Evolutionary conservation across 2,329 filamentous ascomycete species (phyloP), one percentile per base, ranked within the genome.

Genomic region (Xylariaceae sp.): DNA sequence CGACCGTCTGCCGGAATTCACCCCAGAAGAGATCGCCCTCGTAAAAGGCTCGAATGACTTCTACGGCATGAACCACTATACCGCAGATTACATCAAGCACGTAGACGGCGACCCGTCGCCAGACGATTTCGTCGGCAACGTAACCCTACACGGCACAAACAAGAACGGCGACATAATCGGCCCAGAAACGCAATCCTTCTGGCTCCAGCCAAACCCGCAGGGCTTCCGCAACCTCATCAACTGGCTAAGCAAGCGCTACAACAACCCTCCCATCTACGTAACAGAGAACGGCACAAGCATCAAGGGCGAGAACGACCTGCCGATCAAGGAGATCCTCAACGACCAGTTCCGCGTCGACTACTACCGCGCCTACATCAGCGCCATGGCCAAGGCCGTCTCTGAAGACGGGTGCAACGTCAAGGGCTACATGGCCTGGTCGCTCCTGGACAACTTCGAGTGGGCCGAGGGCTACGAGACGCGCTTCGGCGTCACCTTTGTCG

Each of bases 31-130:
- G 67, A 71, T 76, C 21, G 81, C 81, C 2, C 76, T 94, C n/a
- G 84, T 95, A 43, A 79, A 86, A 65, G 89, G 88, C n/a, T 89
- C 86, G 68, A 94, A 94, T 70, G 90, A 95, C 76, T 95, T 95
- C 73, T 95, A 95, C 71, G 90, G 89, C 70, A 92, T 92, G 88
- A 95, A 95, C 77, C 87, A 91, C 77, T 95, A 95, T 77, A 92
- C 88, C 47, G 87, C 89, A 67, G 89, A 94, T 77, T 95, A 88
- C 74, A 85, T 95, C 74, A 85, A 84, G 70, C 85, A 92, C 73
- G 82, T 83, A 66, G 78, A 80, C 7, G 80, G 78, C 6, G 73
- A 78, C 45, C 73, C 88, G 0, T 77, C 80, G 1, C 74, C 75
- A 3, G 78, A 87, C 47, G 89, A 95, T 73, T 84, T 83, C 70